A percentile compares a stretch with the other conserved stretches of the same genome.
These are phyloP conservation scores for Termitomyces sp. DNA, from an alignment of 768 basidiomycete genomes.

Conservation along the genomic window DNA sequence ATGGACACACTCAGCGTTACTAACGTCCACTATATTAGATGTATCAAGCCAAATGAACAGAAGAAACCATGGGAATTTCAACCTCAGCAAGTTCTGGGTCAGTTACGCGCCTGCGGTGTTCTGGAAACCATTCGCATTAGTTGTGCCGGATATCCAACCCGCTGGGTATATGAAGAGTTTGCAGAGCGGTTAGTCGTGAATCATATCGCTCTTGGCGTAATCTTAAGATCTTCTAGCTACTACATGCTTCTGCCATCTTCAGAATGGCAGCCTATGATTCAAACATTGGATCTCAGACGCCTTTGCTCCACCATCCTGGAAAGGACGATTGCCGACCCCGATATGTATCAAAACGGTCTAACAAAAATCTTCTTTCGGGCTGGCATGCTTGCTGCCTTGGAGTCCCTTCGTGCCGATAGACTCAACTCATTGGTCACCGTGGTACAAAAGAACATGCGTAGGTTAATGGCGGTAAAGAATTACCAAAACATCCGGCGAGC, in stretches of 20 bases:
- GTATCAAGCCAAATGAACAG: slow-evolving; percentile 97
- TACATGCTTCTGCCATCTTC: slow-evolving; percentile 93
- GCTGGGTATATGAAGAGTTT: slow-evolving; percentile 99
- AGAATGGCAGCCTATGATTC: slow-evolving; percentile 85
- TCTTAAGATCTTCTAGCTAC: slow-evolving; percentile 54
- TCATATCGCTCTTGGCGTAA: background rate
- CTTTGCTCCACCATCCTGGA: slow-evolving; percentile 85
- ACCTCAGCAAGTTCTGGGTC: slow-evolving; percentile 91
- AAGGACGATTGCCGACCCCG: slow-evolving; percentile 84
- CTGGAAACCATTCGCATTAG: slow-evolving; percentile 98
- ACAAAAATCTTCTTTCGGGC: slow-evolving; percentile 99
- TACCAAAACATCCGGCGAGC: slow-evolving; percentile 69
- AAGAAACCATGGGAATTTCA: slow-evolving; percentile 97
- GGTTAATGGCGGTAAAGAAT: slow-evolving; percentile 77
- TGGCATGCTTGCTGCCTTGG: slow-evolving; percentile 95
- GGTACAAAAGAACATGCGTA: slow-evolving; percentile 95
- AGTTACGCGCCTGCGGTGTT: slow-evolving; percentile 97
- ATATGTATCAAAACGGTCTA: slow-evolving; percentile 95
- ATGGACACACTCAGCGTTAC: slow-evolving; percentile 98
- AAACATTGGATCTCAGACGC: slow-evolving; percentile 70
- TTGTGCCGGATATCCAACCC: slow-evolving; percentile 96
- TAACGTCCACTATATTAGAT: slow-evolving; percentile 98
- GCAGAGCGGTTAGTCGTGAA: slow-evolving; percentile 76
- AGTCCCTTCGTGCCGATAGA: slow-evolving; percentile 83
- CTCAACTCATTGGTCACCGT: slow-evolving; percentile 91